Conservation (phyloP, 768 basidiomycete species). For the Serendipita vermifera region DNA sequence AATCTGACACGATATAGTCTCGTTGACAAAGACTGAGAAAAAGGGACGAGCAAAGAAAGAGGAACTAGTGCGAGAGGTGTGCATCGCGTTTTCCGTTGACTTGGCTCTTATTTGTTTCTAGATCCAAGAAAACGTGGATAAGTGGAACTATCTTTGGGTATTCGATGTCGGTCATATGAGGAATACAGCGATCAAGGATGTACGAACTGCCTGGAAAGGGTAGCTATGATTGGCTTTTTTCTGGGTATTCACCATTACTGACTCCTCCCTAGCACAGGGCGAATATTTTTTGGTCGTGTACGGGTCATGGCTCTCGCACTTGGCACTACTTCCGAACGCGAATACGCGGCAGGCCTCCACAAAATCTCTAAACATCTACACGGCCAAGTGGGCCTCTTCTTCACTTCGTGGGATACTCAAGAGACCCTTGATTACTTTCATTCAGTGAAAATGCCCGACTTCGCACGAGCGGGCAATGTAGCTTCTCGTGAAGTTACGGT, state of each 20-base stretch:
- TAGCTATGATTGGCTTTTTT: conserved; percentile 20
- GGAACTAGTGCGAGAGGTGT: conserved; percentile 64
- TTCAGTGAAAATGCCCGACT: conserved; percentile 80
- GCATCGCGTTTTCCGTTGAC: conserved; percentile 14
- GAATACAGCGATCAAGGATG: conserved; percentile 86
- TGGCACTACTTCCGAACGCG: conserved; percentile 74
- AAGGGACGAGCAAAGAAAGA: conserved; percentile 88
- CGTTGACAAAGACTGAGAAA: conserved; percentile 86
- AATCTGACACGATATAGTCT: conserved; percentile 38
- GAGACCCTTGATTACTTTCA: conserved; percentile 93
- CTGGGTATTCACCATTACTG: conserved; percentile 11
- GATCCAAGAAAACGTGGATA: conserved; percentile 73
- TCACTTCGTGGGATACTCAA: conserved; percentile 79
- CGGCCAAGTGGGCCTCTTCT: conserved; percentile 87
- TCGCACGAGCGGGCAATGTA: conserved; percentile 74
- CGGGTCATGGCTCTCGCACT: conserved; percentile 94
- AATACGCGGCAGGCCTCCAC: conserved; percentile 64
- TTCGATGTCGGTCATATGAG: conserved; percentile 94
- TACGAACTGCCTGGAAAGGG: conserved; percentile 90
- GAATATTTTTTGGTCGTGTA: conserved; percentile 77
- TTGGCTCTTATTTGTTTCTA: conserved; percentile 21
- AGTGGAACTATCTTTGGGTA: conserved; percentile 92
- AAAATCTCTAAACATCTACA: conserved; percentile 86
- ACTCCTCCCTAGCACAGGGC: conserved; percentile 47
- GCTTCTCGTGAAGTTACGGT: conserved; percentile 64